phyloP scores from a whole-genome alignment of 2,329 filamentous ascomycete species.

The Fusarium floridanum region DNA sequence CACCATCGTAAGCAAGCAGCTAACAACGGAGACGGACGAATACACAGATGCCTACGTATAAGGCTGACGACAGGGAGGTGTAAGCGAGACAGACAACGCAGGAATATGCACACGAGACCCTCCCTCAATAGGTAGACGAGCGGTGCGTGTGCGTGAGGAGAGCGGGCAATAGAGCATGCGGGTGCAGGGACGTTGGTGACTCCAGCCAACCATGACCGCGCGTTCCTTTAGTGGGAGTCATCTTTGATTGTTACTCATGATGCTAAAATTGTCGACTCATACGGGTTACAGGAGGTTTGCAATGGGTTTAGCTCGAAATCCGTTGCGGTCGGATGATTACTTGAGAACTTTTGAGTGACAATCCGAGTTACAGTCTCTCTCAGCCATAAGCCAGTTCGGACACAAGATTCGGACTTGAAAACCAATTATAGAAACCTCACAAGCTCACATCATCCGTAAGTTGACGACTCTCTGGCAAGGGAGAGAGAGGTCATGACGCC shows the following conservation, averaged over 20 bases:
- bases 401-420: not conserved
- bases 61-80: slow-evolving; percentile 33
- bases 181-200: not conserved
- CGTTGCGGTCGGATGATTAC: not conserved
- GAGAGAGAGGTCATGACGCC: not conserved
- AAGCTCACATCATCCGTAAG: not conserved
- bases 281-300: not conserved
- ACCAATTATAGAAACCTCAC: not conserved
- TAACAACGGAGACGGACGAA: not conserved
- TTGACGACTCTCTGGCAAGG: not conserved
- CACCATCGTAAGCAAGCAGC: not conserved
- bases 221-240: not conserved
- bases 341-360: not conserved
- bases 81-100: slow-evolving; percentile 21
- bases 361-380: not conserved
- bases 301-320: not conserved
- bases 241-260: not conserved
- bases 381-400: not conserved
- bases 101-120: slow-evolving; percentile 4
- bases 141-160: not conserved
- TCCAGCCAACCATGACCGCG: not conserved
- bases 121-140: not conserved
- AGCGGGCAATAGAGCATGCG: not conserved
- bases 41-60: slow-evolving; percentile 18
- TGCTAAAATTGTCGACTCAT: not conserved